Evolutionary conservation across 139 green algal genomes (phyloP), one percentile per base, ranked within the genome.

Genomic region (Dunaliella primolecta): DNA sequence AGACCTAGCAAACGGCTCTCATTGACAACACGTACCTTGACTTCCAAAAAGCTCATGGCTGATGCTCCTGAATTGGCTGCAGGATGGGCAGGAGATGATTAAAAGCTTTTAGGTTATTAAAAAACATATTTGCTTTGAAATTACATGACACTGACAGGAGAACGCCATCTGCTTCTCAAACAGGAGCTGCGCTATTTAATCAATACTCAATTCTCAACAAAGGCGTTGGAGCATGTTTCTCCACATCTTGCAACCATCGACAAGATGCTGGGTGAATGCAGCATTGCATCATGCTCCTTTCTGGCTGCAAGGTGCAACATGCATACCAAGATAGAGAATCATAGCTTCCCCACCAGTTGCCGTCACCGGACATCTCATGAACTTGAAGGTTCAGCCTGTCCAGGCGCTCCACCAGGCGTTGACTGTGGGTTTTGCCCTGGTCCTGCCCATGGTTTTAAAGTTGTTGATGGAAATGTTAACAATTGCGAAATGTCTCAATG

Each of bases 341-440:
- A n/a, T n/a, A n/a, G n/a, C n/a, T n/a, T n/a, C 91, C 87, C 88
- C 88, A 84, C 83, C 92, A 95, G 84, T 93, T 93, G 36, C 92
- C 92, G 82, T 95, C 93, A 1, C 89, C 89, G 2, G 75, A 81
- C 86, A 93, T 90, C 0, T 91, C 83, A 11, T 88, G 46, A 86
- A 93, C 90, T 24, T 94, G 88, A 55, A 96, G 84, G 24, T 90
- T 88, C 0, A 96, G 81, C 75, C 89, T 88, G n/a, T 78, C 78
- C 36, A 96, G 79, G 11, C 93, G 89, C 78, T 88, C 31, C 0
- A 82, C 36, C 27, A 94, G 72, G 23, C 87, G 81, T 64, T 84
- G 38, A 37, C 83, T 75, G n/a, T 88, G 81, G 32, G 20, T 77
- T 34, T 31, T 25, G 15, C 7, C 7, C 7, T 64, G 7, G 7